phyloP scores from a whole-genome alignment of 495 filamentous ascomycete genomes.

The Polyplosphaeria fusca region DNA sequence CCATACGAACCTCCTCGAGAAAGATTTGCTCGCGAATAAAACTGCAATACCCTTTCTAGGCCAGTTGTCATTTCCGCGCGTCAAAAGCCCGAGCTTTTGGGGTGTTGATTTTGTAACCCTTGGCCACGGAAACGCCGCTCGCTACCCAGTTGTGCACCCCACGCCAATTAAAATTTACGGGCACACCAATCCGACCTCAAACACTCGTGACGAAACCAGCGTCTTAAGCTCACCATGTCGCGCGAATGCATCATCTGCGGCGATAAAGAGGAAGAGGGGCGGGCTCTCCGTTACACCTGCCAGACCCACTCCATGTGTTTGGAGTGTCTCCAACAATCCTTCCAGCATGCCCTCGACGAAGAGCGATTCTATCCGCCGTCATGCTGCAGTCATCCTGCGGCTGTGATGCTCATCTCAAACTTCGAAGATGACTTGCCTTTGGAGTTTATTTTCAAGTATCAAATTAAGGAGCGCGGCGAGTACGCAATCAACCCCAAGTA shows the following conservation, averaged over 20 bases:
- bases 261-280: constrained; percentile 12
- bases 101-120: no score
- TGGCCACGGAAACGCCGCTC: no score
- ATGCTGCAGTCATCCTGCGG: constrained; percentile 10
- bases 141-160: no score
- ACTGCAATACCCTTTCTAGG: no score
- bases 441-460: constrained; percentile 7
- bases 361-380: constrained; percentile 21
- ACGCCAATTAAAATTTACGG: no score
- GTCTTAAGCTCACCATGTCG: no score
- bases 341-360: constrained; percentile 10
- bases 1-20: no score
- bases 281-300: not conserved
- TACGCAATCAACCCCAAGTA: constrained; percentile 10
- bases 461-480: constrained; percentile 11
- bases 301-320: constrained; percentile 18
- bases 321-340: constrained; percentile 10
- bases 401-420: constrained; percentile 9
- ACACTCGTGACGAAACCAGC: no score
- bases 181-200: no score
- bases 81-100: no score
- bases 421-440: constrained; percentile 8
- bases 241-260: constrained; percentile 20
- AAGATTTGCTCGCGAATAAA: no score
- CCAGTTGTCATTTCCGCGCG: no score